Conservation (phyloP, 495 filamentous ascomycete genomes). For the Neurospora sp. region DNA sequence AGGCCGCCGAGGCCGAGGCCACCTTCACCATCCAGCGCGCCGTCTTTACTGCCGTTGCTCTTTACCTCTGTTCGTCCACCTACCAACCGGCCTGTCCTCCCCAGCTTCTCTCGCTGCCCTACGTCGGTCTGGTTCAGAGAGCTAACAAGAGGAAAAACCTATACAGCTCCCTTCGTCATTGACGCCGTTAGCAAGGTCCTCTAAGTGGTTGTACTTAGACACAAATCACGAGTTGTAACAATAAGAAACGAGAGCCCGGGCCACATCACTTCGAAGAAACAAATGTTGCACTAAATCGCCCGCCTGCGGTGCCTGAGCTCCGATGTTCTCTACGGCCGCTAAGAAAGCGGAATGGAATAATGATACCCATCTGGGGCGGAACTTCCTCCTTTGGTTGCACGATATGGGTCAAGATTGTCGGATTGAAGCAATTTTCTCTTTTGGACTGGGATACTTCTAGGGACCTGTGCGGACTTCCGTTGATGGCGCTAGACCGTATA, state of each 20-base stretch:
- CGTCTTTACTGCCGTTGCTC: conserved; percentile 50
- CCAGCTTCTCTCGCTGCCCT: background rate
- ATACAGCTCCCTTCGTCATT: conserved; percentile 68
- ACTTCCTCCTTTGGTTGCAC: background rate
- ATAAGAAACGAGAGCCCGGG: background rate
- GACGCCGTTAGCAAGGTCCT: conserved; percentile 68
- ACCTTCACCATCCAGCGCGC: conserved; percentile 53
- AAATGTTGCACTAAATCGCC: background rate
- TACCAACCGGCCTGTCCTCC: background rate
- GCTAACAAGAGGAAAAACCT: conserved; percentile 1
- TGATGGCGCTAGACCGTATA: background rate
- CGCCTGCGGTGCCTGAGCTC: background rate
- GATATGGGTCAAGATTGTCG: background rate
- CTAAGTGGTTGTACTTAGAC: conserved; percentile 27
- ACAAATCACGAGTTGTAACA: background rate
- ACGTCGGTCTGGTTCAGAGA: background rate
- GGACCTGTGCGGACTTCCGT: background rate
- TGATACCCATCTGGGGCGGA: background rate
- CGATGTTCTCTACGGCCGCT: background rate
- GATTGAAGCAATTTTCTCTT: background rate
- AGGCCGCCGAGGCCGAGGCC: conserved; percentile 61
- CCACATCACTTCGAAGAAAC: background rate
- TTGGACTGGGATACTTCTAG: background rate
- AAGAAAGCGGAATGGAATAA: background rate
- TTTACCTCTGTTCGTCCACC: conserved; percentile 70